Conservation (phyloP, 495 filamentous ascomycete genomes). For the Aspergillus sclerotiicarbonarius region DNA sequence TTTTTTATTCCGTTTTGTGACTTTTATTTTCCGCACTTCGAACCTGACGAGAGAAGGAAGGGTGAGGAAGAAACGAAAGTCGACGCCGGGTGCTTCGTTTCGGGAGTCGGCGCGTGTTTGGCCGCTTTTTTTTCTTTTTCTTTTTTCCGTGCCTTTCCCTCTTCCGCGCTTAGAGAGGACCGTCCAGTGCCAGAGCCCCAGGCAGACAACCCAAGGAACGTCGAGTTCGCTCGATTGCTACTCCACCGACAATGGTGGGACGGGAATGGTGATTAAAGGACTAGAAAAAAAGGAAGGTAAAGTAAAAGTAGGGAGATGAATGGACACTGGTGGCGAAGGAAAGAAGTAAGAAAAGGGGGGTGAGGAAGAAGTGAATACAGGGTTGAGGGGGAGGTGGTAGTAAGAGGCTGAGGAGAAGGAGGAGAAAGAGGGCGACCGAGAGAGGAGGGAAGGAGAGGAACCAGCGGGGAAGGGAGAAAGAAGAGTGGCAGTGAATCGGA, state of each 20-base stretch:
- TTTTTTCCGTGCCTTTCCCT: slow-evolving; percentile 15
- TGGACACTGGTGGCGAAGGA: background rate
- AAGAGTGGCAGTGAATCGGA: slow-evolving; percentile 8
- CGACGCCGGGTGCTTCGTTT: slow-evolving; percentile 7
- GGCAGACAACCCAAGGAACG: slow-evolving; percentile 7
- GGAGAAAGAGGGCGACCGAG: slow-evolving; percentile 20
- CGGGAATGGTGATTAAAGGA: slow-evolving; percentile 6
- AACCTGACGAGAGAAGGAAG: background rate
- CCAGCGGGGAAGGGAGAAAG: slow-evolving; percentile 9
- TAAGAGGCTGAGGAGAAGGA: slow-evolving; percentile 26
- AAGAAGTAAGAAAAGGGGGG: slow-evolving; percentile 14
- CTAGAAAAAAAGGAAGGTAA: slow-evolving; percentile 14
- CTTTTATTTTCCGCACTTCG: background rate
- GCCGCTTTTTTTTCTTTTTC: slow-evolving; percentile 23
- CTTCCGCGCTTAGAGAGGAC: slow-evolving; percentile 13
- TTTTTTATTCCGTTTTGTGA: background rate
- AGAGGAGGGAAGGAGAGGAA: slow-evolving; percentile 23
- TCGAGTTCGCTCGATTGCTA: background rate
- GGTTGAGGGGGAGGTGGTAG: slow-evolving; percentile 26
- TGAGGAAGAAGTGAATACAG: slow-evolving; percentile 12
- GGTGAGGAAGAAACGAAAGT: slow-evolving; percentile 5
- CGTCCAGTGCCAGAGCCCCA: background rate
- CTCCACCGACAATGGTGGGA: background rate
- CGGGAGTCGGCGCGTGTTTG: slow-evolving; percentile 6
- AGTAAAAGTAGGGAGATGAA: background rate